Percentiles rank a stretch among this genome's conserved stretches.
Conservation (phyloP, 2,329 filamentous ascomycete genomes). For the Proliferodiscus dingleyae region DNA sequence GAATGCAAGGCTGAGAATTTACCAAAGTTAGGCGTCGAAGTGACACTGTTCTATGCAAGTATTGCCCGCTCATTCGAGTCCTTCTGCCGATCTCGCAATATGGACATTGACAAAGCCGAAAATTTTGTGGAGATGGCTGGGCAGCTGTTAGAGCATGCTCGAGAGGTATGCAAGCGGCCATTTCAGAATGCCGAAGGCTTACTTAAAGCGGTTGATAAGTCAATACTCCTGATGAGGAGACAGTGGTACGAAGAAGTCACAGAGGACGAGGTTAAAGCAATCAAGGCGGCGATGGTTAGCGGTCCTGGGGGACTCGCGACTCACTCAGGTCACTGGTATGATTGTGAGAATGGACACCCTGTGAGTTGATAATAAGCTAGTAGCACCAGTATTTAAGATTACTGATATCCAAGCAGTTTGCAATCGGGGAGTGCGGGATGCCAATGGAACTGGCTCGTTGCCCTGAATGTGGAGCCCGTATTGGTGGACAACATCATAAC, state of each 20-base stretch:
- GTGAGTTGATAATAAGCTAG: conserved; percentile 1
- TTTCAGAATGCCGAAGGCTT: conserved; percentile 31
- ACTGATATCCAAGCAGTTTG: conserved; percentile 38
- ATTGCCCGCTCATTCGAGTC: conserved; percentile 27
- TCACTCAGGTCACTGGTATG: conserved; percentile 56
- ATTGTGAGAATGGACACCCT: conserved; percentile 50
- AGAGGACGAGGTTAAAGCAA: conserved; percentile 37
- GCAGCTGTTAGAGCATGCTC: conserved; percentile 28
- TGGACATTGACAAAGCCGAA: conserved; percentile 12
- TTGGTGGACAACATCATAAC: conserved; percentile 51
- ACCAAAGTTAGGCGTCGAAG: conserved; percentile 36
- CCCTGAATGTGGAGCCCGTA: conserved; percentile 52
- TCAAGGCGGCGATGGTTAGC: conserved; percentile 43
- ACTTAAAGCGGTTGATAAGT: conserved; percentile 26
- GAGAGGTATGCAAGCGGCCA: conserved; percentile 30
- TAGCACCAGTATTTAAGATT: neutral
- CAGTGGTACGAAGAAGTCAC: conserved; percentile 39
- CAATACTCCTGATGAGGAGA: conserved; percentile 27
- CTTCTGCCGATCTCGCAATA: conserved; percentile 9
- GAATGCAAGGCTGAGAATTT: conserved; percentile 30
- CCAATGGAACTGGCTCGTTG: conserved; percentile 57
- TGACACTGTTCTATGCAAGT: conserved; percentile 31
- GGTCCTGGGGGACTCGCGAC: conserved; percentile 37
- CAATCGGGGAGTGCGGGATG: conserved; percentile 62
- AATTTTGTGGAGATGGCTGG: conserved; percentile 18